A percentile compares a stretch with the other conserved stretches of the same genome.
Conservation (phyloP, 2,329 filamentous ascomycete genomes). For the Talaromyces sp. region DNA sequence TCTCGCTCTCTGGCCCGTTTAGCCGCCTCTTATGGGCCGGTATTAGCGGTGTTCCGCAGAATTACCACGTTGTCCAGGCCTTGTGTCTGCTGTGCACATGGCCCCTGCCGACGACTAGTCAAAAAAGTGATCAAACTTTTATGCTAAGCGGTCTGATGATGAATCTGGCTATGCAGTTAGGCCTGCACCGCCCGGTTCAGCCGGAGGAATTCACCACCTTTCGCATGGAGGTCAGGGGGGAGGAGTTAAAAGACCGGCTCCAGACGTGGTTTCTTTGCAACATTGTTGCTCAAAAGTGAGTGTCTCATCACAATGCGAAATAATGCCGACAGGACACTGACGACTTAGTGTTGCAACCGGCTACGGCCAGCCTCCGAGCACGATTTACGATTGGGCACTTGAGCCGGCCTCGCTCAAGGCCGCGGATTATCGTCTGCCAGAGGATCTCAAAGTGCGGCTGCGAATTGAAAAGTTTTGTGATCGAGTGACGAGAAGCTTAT, state of each 20-base stretch:
- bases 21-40: constrained; percentile 57
- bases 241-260: constrained; percentile 58
- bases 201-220: constrained; percentile 51
- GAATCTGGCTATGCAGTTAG: constrained; percentile 60
- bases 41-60: constrained; percentile 53
- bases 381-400: constrained; percentile 55
- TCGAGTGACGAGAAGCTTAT: constrained; percentile 52
- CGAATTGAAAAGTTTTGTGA: constrained; percentile 56
- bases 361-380: constrained; percentile 59
- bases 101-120: constrained; percentile 58
- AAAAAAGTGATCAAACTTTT: constrained; percentile 58
- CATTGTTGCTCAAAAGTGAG: constrained; percentile 60
- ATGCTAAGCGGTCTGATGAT: constrained; percentile 62
- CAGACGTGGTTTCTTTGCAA: constrained; percentile 64
- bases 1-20: constrained; percentile 45
- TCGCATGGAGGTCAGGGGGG: constrained; percentile 49
- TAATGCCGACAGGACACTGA: constrained; percentile 7
- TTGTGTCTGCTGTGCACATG: constrained; percentile 59
- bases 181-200: constrained; percentile 57
- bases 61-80: constrained; percentile 59
- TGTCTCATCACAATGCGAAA: background rate
- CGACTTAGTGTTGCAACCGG: constrained; percentile 53
- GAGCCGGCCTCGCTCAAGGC: constrained; percentile 40
- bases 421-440: constrained; percentile 43
- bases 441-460: constrained; percentile 46